Conservation (phyloP, 176 grass and related monocot species). For the Puccinellia tenuiflora region DNA sequence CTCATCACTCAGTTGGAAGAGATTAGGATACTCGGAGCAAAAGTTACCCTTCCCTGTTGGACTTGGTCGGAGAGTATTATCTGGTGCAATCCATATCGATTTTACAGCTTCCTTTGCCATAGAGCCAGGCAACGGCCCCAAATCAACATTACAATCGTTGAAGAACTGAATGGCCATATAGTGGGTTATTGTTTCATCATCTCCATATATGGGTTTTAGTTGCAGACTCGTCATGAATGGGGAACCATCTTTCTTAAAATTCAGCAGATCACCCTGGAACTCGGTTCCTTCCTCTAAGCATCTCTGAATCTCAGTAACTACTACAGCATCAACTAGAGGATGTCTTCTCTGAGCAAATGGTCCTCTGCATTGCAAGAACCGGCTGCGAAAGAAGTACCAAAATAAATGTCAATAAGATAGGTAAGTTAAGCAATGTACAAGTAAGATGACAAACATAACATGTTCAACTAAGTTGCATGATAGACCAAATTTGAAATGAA, state of each 20-base stretch:
- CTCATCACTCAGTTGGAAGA: slow-evolving; percentile 79
- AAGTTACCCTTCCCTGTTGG: slow-evolving; percentile 37
- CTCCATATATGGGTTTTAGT: slow-evolving; percentile 73
- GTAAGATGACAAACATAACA: slow-evolving; percentile 3
- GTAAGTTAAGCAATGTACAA: background rate
- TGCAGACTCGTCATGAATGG: slow-evolving; percentile 63
- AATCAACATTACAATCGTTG: slow-evolving; percentile 53
- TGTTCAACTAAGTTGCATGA: background rate
- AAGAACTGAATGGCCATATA: slow-evolving; percentile 94
- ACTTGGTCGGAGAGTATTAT: slow-evolving; percentile 23
- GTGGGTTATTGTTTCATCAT: slow-evolving; percentile 78
- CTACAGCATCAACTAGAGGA: slow-evolving; percentile 73
- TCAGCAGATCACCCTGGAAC: slow-evolving; percentile 86
- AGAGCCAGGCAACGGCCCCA: slow-evolving; percentile 37
- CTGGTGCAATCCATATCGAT: slow-evolving; percentile 26
- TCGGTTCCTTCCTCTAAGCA: slow-evolving; percentile 65
- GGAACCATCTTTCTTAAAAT: slow-evolving; percentile 93
- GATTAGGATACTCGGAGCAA: slow-evolving; percentile 52
- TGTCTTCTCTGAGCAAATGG: slow-evolving; percentile 77
- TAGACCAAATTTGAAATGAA: background rate
- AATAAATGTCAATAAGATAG: background rate
- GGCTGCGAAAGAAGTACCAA: slow-evolving; percentile 40
- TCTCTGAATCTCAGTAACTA: slow-evolving; percentile 68
- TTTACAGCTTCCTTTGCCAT: slow-evolving; percentile 33
- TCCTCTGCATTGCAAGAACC: slow-evolving; percentile 90